Evolutionary conservation across 2,329 filamentous ascomycete genomes (phyloP).

Genomic region (Pyrenochaeta sp.): DNA sequence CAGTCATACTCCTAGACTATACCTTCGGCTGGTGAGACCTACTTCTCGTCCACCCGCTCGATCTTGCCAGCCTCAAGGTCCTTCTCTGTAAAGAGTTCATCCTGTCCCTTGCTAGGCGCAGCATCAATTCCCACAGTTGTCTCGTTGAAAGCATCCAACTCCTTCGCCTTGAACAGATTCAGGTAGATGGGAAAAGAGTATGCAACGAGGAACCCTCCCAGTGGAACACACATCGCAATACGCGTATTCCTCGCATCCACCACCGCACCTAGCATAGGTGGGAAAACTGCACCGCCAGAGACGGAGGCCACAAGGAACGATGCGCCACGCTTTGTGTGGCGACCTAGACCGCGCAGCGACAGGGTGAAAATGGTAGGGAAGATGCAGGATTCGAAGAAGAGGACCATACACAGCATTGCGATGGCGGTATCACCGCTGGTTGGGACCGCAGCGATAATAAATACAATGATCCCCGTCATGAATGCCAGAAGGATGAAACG

Average conservation of each 20-base stretch:
- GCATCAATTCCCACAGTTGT: slow-evolving; percentile 20
- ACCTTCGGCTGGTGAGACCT: too few species aligned
- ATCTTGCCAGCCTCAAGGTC: slow-evolving; percentile 13
- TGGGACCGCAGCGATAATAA: slow-evolving; percentile 60
- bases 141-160: slow-evolving; percentile 35
- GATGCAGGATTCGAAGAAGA: slow-evolving; percentile 61
- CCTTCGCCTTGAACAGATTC: slow-evolving; percentile 38
- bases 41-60: slow-evolving; percentile 7
- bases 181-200: slow-evolving; percentile 39
- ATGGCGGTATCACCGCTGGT: slow-evolving; percentile 48
- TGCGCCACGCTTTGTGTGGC: slow-evolving; percentile 39
- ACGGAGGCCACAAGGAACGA: slow-evolving; percentile 35
- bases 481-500: slow-evolving; percentile 62
- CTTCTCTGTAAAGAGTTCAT: slow-evolving; percentile 19
- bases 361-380: slow-evolving; percentile 44
- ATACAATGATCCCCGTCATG: slow-evolving; percentile 61
- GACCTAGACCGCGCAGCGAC: slow-evolving; percentile 29
- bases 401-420: slow-evolving; percentile 59
- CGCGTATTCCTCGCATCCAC: slow-evolving; percentile 31
- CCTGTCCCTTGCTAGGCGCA: slow-evolving; percentile 4
- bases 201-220: slow-evolving; percentile 37
- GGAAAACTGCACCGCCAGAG: slow-evolving; percentile 36
- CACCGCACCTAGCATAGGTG: slow-evolving; percentile 38
- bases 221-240: slow-evolving; percentile 38
- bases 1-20: too few species aligned